A percentile compares a stretch with the other conserved stretches of the same genome.
phyloP scores from a whole-genome alignment of 225 moss, liverwort and hornwort genomes.

The Lunularia cruciata region DNA sequence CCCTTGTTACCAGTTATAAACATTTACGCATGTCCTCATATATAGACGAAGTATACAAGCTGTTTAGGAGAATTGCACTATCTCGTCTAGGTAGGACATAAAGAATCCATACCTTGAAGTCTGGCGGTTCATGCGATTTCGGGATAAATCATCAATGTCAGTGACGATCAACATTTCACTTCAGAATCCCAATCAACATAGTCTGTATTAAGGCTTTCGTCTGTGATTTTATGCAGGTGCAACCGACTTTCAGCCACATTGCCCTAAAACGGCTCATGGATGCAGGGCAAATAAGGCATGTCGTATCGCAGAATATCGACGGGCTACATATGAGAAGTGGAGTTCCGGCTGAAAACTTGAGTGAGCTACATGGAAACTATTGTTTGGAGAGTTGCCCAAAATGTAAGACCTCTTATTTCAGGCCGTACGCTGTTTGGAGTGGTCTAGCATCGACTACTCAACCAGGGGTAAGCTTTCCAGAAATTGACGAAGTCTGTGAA shows the following conservation, averaged over 20 bases:
- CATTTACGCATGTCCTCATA: too few species aligned
- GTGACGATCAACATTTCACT: too few species aligned
- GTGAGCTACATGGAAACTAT: conserved; percentile 89
- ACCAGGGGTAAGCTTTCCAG: conserved; percentile 39
- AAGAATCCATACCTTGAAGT: too few species aligned
- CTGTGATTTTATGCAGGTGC: conserved; percentile 46
- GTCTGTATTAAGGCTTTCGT: too few species aligned
- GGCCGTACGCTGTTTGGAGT: conserved; percentile 75
- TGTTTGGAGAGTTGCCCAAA: conserved; percentile 67
- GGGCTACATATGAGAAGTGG: conserved; percentile 79
- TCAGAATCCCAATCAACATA: too few species aligned
- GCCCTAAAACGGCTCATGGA: conserved; percentile 66
- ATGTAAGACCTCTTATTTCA: conserved; percentile 66
- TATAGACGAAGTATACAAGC: too few species aligned
- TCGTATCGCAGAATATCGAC: conserved; percentile 92
- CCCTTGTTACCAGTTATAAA: too few species aligned
- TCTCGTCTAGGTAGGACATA: too few species aligned
- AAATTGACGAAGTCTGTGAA: conserved; percentile 35
- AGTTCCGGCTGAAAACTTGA: conserved; percentile 56
- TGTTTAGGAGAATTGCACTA: too few species aligned
- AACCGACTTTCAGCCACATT: conserved; percentile 77
- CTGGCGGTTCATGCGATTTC: too few species aligned
- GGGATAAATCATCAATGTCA: too few species aligned
- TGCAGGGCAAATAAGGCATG: conserved; percentile 57
- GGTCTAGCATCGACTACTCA: conserved; percentile 62